A percentile compares a stretch with the other conserved stretches of the same genome.
These are phyloP conservation scores for Boletales sp. DNA, from an alignment of 768 basidiomycete genomes.

Conservation along the genomic window DNA sequence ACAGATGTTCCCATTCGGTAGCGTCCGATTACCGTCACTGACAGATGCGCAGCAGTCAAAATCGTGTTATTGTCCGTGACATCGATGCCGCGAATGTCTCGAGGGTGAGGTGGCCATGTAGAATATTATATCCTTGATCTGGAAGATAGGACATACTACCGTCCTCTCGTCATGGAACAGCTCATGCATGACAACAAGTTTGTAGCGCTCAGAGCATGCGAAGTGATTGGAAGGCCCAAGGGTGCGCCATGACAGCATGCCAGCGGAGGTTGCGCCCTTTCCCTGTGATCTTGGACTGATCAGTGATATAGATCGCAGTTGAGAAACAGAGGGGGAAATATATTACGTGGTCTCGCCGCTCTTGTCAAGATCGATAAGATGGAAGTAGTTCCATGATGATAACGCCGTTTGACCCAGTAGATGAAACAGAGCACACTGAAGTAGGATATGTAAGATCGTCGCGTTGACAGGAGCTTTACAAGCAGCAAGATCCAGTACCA, in stretches of 20 bases:
- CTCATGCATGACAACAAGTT: not conserved
- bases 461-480: not conserved
- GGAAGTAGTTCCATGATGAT: not conserved
- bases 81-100: conserved; percentile 94
- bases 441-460: not conserved
- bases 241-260: not conserved
- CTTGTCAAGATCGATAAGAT: not conserved
- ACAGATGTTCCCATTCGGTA: conserved; percentile 48
- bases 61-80: conserved; percentile 86
- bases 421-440: not conserved
- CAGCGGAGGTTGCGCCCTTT: too few species aligned
- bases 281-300: not conserved
- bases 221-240: not conserved
- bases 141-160: too few species aligned
- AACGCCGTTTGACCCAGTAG: too few species aligned
- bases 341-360: not conserved
- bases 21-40: conserved; percentile 70
- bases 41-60: conserved; percentile 38
- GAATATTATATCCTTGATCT: conserved; percentile 98
- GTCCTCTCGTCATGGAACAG: too few species aligned
- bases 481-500: too few species aligned
- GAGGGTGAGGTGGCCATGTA: conserved; percentile 98
- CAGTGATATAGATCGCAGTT: not conserved
- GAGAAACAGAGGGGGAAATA: not conserved
- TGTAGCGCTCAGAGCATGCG: not conserved